Conservation (phyloP, 2,329 filamentous ascomycete species). For the Fusarium sp. region DNA sequence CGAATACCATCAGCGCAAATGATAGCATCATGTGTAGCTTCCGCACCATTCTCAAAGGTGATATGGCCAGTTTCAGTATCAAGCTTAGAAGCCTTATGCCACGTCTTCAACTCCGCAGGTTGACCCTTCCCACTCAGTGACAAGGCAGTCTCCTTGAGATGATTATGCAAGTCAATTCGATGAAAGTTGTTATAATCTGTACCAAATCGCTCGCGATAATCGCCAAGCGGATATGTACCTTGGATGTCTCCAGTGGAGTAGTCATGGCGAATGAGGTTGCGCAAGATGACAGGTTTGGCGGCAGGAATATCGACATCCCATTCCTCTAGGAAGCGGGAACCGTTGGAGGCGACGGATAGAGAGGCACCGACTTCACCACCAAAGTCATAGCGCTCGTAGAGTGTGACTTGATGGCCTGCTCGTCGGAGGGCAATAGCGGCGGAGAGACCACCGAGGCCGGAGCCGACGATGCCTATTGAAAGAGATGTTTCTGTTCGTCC, state of each 20-base stretch:
- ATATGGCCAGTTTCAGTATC: conserved; percentile 7
- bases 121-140: background rate
- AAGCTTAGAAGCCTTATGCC: conserved; percentile 8
- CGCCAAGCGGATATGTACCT: conserved; percentile 18
- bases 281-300: conserved; percentile 11
- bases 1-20: conserved; percentile 21
- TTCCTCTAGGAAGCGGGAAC: conserved; percentile 71
- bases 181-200: conserved; percentile 27
- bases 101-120: conserved; percentile 3
- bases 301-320: conserved; percentile 59
- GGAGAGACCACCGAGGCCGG: conserved; percentile 65
- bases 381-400: conserved; percentile 70
- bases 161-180: conserved; percentile 18
- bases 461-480: conserved; percentile 50
- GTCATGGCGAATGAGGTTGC: conserved; percentile 23
- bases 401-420: conserved; percentile 61
- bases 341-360: conserved; percentile 72
- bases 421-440: conserved; percentile 66
- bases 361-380: conserved; percentile 73
- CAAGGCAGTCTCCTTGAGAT: conserved; percentile 10
- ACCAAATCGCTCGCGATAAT: conserved; percentile 17
- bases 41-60: conserved; percentile 2
- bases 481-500: conserved; percentile 18
- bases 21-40: conserved; percentile 15
- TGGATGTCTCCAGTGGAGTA: conserved; percentile 11